These are phyloP conservation scores for Abrus pulchellus DNA, from an alignment of 306 rosid genomes.

Conservation along the genomic window DNA sequence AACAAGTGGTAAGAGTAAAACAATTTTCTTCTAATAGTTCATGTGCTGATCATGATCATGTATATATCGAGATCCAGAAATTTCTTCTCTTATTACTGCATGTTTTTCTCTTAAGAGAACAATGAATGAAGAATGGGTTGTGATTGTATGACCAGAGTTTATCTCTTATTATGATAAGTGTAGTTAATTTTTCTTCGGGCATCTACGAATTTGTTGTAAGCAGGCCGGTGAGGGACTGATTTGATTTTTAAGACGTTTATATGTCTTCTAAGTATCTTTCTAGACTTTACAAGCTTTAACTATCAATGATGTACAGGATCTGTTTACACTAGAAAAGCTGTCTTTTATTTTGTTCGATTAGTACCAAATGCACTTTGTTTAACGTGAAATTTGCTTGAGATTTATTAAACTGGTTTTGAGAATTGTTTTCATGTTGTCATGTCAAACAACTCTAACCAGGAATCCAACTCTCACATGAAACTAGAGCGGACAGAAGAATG, in stretches of 20 bases:
- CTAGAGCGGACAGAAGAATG: constrained; percentile 66
- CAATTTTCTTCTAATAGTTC: constrained; percentile 15
- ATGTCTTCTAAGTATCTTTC: constrained; percentile 26
- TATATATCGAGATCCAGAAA: not conserved
- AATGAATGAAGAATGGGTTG: not conserved
- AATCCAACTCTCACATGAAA: constrained; percentile 67
- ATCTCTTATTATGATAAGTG: not conserved
- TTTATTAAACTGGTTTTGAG: constrained; percentile 35
- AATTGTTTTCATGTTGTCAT: constrained; percentile 48
- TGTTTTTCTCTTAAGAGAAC: constrained; percentile 19
- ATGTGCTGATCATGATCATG: not conserved
- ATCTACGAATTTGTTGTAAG: constrained; percentile 28
- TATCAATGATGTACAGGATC: constrained; percentile 18
- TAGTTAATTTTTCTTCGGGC: constrained; percentile 22
- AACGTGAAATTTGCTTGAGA: constrained; percentile 40
- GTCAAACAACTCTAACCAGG: constrained; percentile 62
- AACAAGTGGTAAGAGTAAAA: constrained; percentile 62
- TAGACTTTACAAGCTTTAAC: constrained; percentile 21
- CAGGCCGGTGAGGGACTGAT: not conserved
- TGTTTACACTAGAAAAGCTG: constrained; percentile 38
- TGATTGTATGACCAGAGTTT: constrained; percentile 9
- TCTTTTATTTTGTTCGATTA: constrained; percentile 32
- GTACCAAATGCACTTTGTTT: constrained; percentile 40
- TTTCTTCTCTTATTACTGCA: not conserved
- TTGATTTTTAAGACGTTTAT: constrained; percentile 3